phyloP scores from a whole-genome alignment of 1,284 basidiomycete species.

The Cutaneotrichosporon mucoides region DNA sequence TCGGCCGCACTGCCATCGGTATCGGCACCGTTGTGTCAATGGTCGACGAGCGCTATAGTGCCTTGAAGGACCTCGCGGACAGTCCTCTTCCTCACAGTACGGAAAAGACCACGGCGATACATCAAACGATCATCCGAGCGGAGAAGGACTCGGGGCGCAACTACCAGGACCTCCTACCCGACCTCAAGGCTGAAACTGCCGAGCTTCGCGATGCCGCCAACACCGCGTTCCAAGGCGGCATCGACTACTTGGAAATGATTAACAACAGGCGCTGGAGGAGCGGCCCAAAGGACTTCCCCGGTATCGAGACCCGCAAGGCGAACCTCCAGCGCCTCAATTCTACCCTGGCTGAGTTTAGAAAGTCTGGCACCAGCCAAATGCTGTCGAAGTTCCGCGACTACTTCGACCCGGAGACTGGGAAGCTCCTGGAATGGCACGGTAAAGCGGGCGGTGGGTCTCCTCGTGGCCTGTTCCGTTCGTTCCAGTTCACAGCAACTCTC shows the following conservation, averaged over 20 bases:
- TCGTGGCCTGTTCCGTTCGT: slow-evolving; percentile 49
- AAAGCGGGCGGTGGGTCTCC: slow-evolving; percentile 19
- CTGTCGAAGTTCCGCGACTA: slow-evolving; percentile 53
- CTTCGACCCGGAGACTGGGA: slow-evolving; percentile 38
- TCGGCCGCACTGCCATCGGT: slow-evolving; percentile 30
- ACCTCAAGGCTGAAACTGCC: slow-evolving; percentile 52
- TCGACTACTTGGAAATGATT: slow-evolving; percentile 50
- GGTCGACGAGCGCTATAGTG: slow-evolving; percentile 30
- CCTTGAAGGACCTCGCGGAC: slow-evolving; percentile 6
- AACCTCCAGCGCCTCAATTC: slow-evolving; percentile 46
- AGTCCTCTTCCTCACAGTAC: slow-evolving; percentile 15
- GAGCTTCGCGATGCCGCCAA: slow-evolving; percentile 51
- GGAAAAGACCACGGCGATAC: slow-evolving; percentile 2
- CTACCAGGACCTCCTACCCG: slow-evolving; percentile 52
- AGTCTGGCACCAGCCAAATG: slow-evolving; percentile 50
- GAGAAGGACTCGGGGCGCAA: slow-evolving; percentile 14
- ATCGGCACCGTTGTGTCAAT: slow-evolving; percentile 39
- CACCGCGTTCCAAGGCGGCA: slow-evolving; percentile 45
- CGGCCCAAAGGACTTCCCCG: slow-evolving; percentile 19
- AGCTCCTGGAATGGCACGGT: slow-evolving; percentile 19
- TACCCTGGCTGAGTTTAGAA: slow-evolving; percentile 51
- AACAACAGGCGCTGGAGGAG: slow-evolving; percentile 55
- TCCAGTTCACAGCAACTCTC: slow-evolving; percentile 50
- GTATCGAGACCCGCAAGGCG: slow-evolving; percentile 46
- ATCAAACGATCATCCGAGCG: slow-evolving; percentile 3